A percentile compares a stretch with the other conserved stretches of the same genome.
These are phyloP conservation scores for Alternaria sp. DNA, from an alignment of 2,329 filamentous ascomycete species.

Conservation along the genomic window DNA sequence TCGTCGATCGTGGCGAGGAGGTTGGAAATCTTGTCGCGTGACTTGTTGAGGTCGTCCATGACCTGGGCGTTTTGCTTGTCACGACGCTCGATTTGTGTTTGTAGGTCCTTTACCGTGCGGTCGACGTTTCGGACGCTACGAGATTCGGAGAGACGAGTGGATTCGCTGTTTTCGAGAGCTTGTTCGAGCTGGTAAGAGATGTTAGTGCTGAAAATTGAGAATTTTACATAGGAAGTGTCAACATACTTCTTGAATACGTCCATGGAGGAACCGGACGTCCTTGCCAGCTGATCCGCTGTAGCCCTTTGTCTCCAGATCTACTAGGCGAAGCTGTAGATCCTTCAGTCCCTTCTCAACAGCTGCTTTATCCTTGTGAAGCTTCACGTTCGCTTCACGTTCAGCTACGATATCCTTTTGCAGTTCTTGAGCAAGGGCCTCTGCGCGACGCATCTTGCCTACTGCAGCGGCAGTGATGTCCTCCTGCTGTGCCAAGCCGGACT, in stretches of 20 bases:
- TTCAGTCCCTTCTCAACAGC: constrained; percentile 87
- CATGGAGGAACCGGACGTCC: constrained; percentile 93
- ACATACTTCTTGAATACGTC: constrained; percentile 91
- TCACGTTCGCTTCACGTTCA: constrained; percentile 82
- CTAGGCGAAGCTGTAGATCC: constrained; percentile 86
- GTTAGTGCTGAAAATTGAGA: constrained; percentile 20
- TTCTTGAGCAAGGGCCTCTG: constrained; percentile 85
- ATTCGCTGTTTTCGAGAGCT: constrained; percentile 84
- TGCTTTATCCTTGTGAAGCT: constrained; percentile 89
- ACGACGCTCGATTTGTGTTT: constrained; percentile 89
- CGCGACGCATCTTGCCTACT: constrained; percentile 95
- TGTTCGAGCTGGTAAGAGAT: constrained; percentile 74
- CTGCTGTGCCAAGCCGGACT: constrained; percentile 86
- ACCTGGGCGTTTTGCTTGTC: constrained; percentile 86
- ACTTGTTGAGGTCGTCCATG: constrained; percentile 81
- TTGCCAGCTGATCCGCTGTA: constrained; percentile 88
- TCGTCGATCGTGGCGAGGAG: constrained; percentile 92
- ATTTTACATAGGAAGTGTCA: neutral
- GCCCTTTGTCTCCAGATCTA: constrained; percentile 96
- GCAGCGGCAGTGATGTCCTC: constrained; percentile 92
- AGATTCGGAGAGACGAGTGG: constrained; percentile 78
- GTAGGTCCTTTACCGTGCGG: constrained; percentile 90
- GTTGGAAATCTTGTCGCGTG: constrained; percentile 89
- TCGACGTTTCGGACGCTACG: constrained; percentile 92
- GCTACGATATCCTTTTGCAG: constrained; percentile 90